phyloP scores from a whole-genome alignment of 768 basidiomycete genomes.

The Termitomyces sp. region DNA sequence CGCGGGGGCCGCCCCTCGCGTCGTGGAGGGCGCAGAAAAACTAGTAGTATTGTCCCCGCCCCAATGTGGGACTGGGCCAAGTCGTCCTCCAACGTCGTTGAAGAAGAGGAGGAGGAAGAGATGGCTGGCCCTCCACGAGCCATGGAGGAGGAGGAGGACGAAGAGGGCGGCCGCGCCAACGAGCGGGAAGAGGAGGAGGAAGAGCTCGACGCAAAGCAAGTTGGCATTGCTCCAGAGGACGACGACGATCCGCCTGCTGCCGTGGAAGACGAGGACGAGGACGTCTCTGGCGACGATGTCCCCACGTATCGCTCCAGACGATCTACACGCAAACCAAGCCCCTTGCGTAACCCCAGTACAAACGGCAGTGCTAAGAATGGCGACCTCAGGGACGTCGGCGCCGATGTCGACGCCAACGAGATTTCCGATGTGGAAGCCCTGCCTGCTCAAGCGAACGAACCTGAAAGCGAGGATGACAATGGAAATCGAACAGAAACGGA shows the following conservation, averaged over 20 bases:
- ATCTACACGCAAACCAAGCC: slow-evolving; percentile 11
- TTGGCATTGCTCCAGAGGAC: slow-evolving; percentile 8
- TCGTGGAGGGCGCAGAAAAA: slow-evolving; percentile 22
- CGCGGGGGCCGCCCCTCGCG: slow-evolving; percentile 18
- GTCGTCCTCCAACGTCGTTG: slow-evolving; percentile 31
- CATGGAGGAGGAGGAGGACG: slow-evolving; percentile 63
- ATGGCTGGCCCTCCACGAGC: slow-evolving; percentile 42
- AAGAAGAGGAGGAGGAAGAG: slow-evolving; percentile 52
- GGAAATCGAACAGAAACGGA: slow-evolving; percentile 22
- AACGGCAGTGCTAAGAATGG: slow-evolving; percentile 7
- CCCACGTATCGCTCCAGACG: slow-evolving; percentile 7
- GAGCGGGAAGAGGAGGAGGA: slow-evolving; percentile 24
- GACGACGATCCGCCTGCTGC: slow-evolving; percentile 14
- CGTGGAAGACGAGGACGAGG: slow-evolving; percentile 15
- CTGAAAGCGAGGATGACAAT: slow-evolving; percentile 20
- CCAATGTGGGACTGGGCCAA: slow-evolving; percentile 87
- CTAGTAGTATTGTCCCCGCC: slow-evolving; percentile 64
- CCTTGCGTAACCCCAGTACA: slow-evolving; percentile 6
- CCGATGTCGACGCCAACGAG: slow-evolving; percentile 14
- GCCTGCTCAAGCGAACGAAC: slow-evolving; percentile 6
- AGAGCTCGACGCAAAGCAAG: slow-evolving; percentile 16
- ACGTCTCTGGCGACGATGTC: slow-evolving; percentile 12
- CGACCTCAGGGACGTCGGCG: slow-evolving; percentile 14
- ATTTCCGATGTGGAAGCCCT: slow-evolving; percentile 11
- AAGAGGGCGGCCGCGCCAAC: slow-evolving; percentile 29